Evolutionary conservation across 2,329 filamentous ascomycete genomes (phyloP).

Genomic region (Monilinia fructigena): DNA sequence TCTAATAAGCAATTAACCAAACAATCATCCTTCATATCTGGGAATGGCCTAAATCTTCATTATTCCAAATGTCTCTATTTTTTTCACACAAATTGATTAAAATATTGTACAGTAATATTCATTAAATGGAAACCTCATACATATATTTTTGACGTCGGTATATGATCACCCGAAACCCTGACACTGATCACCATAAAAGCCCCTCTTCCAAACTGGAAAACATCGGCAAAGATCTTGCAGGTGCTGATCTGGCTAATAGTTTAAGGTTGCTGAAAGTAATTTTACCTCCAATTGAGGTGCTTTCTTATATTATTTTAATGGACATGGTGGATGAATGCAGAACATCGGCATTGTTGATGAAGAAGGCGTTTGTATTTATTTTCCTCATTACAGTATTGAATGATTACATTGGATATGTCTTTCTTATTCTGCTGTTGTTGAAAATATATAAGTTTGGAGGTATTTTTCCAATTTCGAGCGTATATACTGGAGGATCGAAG

Average conservation of each 20-base stretch:
- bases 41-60: neutral
- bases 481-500: neutral
- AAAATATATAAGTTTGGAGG: neutral
- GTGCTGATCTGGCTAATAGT: neutral
- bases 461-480: neutral
- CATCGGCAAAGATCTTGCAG: neutral
- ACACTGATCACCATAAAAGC: slow-evolving; percentile 4
- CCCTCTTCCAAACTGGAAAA: slow-evolving; percentile 24
- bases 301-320: slow-evolving; percentile 8
- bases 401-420: too few relatives aligned
- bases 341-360: neutral
- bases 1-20: too few relatives aligned
- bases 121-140: neutral
- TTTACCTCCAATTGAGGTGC: slow-evolving; percentile 31
- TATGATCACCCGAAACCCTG: slow-evolving; percentile 17
- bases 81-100: too few relatives aligned
- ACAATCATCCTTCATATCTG: neutral
- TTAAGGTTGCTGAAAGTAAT: slow-evolving; percentile 22
- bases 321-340: neutral
- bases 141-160: neutral
- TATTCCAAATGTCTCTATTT: too few relatives aligned
- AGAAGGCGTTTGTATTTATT: slow-evolving; percentile 8
- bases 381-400: neutral
- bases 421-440: neutral
- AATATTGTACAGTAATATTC: too few relatives aligned